A percentile compares a stretch with the other conserved stretches of the same genome.
These are phyloP conservation scores for Antitrichia curtipendula DNA, from an alignment of 225 moss, liverwort and hornwort genomes.

Conservation along the genomic window DNA sequence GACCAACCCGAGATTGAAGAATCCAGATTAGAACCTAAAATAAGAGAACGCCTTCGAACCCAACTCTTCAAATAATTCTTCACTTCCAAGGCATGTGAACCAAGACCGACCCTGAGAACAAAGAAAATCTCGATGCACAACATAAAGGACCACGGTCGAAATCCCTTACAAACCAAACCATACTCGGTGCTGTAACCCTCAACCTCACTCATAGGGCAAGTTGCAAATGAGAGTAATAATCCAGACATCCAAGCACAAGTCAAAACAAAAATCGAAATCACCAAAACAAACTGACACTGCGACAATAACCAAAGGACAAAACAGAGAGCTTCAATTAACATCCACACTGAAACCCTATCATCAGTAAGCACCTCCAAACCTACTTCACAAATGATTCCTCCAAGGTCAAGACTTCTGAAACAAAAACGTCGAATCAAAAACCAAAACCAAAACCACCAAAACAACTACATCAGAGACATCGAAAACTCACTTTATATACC, in stretches of 20 bases:
- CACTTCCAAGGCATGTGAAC: not conserved
- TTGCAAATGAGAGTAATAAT: not conserved
- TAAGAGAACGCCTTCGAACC: not conserved
- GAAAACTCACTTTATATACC: not conserved
- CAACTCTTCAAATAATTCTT: not conserved
- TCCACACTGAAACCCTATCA: not conserved
- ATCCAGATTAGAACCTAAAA: not conserved
- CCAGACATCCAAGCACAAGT: not conserved
- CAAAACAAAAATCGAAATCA: not conserved
- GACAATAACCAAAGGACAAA: not conserved
- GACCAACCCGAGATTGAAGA: not conserved
- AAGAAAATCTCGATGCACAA: not conserved
- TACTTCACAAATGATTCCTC: not conserved
- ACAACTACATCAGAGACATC: not conserved
- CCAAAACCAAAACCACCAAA: accelerated
- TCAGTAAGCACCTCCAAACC: not conserved
- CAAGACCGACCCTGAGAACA: not conserved
- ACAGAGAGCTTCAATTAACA: not conserved
- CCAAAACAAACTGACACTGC: not conserved
- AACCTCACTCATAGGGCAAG: not conserved
- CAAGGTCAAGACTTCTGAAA: not conserved
- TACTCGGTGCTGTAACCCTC: not conserved
- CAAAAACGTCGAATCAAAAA: not conserved
- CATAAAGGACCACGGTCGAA: not conserved
- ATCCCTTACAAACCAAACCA: not conserved